phyloP scores from a whole-genome alignment of 352 stramenopile genomes.

The Globisporangium okanoganense region DNA sequence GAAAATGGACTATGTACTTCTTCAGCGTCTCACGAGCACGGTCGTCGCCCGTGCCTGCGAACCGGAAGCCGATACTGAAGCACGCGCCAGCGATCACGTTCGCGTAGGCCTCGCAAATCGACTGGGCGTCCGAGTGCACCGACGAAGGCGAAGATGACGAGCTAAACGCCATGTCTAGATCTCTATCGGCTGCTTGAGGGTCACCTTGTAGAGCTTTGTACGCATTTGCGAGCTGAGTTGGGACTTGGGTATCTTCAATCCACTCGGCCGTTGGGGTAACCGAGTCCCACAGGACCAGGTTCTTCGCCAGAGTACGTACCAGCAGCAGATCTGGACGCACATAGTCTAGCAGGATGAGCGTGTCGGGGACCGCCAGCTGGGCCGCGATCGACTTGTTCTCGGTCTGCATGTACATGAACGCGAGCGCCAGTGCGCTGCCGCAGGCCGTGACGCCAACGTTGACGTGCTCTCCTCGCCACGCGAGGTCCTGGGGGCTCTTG shows the following conservation, averaged over 20 bases:
- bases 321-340: slow-evolving; percentile 95
- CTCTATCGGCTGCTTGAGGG: slow-evolving; percentile 4
- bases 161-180: neutral
- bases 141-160: slow-evolving; percentile 8
- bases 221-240: slow-evolving; percentile 42
- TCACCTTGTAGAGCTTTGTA: slow-evolving; percentile 31
- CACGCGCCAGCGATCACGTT: slow-evolving; percentile 94
- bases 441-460: slow-evolving; percentile 96
- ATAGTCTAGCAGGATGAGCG: slow-evolving; percentile 94
- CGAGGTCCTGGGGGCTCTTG: slow-evolving; percentile 21
- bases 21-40: slow-evolving; percentile 58
- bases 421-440: slow-evolving; percentile 91
- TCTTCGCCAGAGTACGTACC: slow-evolving; percentile 91
- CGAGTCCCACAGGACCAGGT: slow-evolving; percentile 94
- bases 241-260: slow-evolving; percentile 81
- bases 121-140: slow-evolving; percentile 73
- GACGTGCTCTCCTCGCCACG: slow-evolving; percentile 77
- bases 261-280: slow-evolving; percentile 88
- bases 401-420: slow-evolving; percentile 96
- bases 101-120: slow-evolving; percentile 92
- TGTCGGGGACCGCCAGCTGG: slow-evolving; percentile 91
- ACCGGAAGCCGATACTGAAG: slow-evolving; percentile 94
- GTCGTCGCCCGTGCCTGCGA: slow-evolving; percentile 83
- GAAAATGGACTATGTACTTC: slow-evolving; percentile 71
- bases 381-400: slow-evolving; percentile 82